These are phyloP conservation scores for Acrocalymma vagum DNA, from an alignment of 2,329 filamentous ascomycete genomes.

Conservation along the genomic window DNA sequence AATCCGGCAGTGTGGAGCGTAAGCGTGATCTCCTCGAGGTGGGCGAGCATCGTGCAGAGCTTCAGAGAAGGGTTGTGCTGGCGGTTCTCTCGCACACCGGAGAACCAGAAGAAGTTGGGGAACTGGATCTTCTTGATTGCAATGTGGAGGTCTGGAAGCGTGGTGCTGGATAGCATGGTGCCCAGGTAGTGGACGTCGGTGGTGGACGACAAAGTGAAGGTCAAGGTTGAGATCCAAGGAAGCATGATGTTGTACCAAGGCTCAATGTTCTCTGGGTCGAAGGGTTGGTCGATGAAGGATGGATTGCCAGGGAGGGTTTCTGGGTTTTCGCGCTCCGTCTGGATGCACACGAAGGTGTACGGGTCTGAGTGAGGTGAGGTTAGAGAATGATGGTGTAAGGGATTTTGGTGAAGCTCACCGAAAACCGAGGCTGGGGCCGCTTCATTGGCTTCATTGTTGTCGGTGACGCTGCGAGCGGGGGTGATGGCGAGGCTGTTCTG, in stretches of 20 bases:
- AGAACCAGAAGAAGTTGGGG: slow-evolving; percentile 50
- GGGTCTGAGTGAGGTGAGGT: slow-evolving; percentile 6
- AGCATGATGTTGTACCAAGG: slow-evolving; percentile 20
- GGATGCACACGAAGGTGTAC: slow-evolving; percentile 13
- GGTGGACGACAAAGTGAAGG: slow-evolving; percentile 21
- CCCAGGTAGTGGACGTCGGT: slow-evolving; percentile 18
- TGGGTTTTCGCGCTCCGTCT: slow-evolving; percentile 15
- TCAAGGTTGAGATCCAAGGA: slow-evolving; percentile 14
- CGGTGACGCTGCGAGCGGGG: too few relatives aligned
- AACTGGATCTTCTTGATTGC: slow-evolving; percentile 53
- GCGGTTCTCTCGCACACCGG: slow-evolving; percentile 80
- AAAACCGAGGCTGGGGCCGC: neutral
- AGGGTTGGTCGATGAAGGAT: slow-evolving; percentile 16
- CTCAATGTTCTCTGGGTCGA: neutral
- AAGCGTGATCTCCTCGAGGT: slow-evolving; percentile 78
- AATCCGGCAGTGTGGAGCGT: slow-evolving; percentile 85
- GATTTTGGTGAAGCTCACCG: neutral
- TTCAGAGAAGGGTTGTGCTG: slow-evolving; percentile 91
- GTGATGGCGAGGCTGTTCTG: too few relatives aligned
- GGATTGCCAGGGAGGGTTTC: slow-evolving; percentile 12
- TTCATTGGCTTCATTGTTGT: too few relatives aligned
- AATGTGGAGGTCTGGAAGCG: slow-evolving; percentile 11
- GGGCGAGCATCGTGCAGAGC: slow-evolving; percentile 85
- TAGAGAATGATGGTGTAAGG: neutral
- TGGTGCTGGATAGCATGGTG: slow-evolving; percentile 10